A percentile compares a stretch with the other conserved stretches of the same genome.
Conservation (phyloP, 768 basidiomycete species). For the Gymnopilus dilepis region DNA sequence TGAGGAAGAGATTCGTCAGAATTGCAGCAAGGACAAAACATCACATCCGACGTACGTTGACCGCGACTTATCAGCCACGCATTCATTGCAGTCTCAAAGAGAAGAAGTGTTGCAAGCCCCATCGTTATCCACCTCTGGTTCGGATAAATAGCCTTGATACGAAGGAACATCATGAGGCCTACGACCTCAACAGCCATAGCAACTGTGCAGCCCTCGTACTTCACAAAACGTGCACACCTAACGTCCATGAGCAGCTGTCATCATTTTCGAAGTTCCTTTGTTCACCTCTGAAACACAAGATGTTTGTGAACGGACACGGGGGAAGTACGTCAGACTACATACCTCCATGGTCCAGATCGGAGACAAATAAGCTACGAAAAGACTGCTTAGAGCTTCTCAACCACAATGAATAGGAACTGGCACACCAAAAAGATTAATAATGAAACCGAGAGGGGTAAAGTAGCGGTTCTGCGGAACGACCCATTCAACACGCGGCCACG, state of each 20-base stretch:
- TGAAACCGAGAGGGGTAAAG: conserved; percentile 65
- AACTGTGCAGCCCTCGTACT: conserved; percentile 58
- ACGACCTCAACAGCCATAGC: conserved; percentile 57
- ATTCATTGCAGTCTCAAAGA: conserved; percentile 52
- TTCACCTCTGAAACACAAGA: conserved; percentile 19
- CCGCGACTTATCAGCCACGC: conserved; percentile 59
- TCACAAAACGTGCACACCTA: conserved; percentile 53
- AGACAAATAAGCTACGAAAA: conserved; percentile 46
- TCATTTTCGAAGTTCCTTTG: background rate
- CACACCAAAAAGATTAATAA: conserved; percentile 57
- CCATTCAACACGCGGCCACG: background rate
- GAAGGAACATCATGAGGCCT: conserved; percentile 64
- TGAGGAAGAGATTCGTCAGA: background rate
- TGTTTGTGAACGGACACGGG: background rate
- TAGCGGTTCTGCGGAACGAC: conserved; percentile 60
- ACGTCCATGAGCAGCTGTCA: background rate
- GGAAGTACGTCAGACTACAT: conserved; percentile 17
- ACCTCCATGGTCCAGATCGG: conserved; percentile 47
- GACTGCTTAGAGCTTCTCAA: background rate
- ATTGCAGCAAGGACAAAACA: background rate
- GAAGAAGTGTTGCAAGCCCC: conserved; percentile 40
- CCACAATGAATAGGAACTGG: background rate
- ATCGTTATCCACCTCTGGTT: conserved; percentile 36
- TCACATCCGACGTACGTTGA: conserved; percentile 43
- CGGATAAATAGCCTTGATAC: conserved; percentile 48